phyloP scores from a whole-genome alignment of 2,329 filamentous ascomycete genomes.

The Penicillium oxalicum region DNA sequence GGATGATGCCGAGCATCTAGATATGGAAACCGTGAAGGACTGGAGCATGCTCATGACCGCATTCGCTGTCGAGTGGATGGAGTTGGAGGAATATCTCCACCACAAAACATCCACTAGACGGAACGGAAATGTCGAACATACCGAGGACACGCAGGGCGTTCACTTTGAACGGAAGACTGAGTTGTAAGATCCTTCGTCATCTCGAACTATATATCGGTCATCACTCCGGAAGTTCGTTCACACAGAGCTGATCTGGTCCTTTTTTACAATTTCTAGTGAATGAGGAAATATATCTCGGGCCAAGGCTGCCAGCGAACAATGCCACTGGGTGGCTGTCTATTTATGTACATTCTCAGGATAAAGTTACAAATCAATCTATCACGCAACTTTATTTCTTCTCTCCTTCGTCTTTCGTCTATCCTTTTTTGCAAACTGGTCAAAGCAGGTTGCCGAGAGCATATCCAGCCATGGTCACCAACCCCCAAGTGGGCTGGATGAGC shows the following conservation, averaged over 20 bases:
- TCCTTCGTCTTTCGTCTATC: background rate
- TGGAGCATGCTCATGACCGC: slow-evolving; percentile 80
- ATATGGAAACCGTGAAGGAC: slow-evolving; percentile 72
- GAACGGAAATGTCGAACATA: slow-evolving; percentile 7
- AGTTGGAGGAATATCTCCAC: slow-evolving; percentile 57
- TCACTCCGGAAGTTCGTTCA: background rate
- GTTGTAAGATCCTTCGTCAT: slow-evolving; percentile 33
- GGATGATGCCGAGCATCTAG: slow-evolving; percentile 79
- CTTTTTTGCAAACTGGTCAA: slow-evolving; percentile 9
- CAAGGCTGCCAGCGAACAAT: too few species aligned
- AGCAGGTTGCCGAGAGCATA: slow-evolving; percentile 41
- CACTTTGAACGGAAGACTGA: slow-evolving; percentile 30
- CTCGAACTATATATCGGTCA: background rate
- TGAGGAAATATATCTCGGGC: slow-evolving; percentile 3
- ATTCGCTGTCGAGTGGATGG: slow-evolving; percentile 90
- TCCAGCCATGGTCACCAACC: slow-evolving; percentile 42
- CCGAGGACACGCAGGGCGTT: slow-evolving; percentile 13
- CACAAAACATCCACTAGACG: slow-evolving; percentile 1
- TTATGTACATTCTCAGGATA: background rate
- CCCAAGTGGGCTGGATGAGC: slow-evolving; percentile 45
- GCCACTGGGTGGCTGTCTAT: background rate
- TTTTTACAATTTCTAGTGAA: background rate
- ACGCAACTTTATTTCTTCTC: background rate
- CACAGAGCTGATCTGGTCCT: background rate
- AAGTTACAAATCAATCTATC: background rate